Percentiles rank a stretch among this genome's conserved stretches.
Evolutionary conservation across 2,329 filamentous ascomycete genomes (phyloP).

Genomic region (Aspergillus candidus): DNA sequence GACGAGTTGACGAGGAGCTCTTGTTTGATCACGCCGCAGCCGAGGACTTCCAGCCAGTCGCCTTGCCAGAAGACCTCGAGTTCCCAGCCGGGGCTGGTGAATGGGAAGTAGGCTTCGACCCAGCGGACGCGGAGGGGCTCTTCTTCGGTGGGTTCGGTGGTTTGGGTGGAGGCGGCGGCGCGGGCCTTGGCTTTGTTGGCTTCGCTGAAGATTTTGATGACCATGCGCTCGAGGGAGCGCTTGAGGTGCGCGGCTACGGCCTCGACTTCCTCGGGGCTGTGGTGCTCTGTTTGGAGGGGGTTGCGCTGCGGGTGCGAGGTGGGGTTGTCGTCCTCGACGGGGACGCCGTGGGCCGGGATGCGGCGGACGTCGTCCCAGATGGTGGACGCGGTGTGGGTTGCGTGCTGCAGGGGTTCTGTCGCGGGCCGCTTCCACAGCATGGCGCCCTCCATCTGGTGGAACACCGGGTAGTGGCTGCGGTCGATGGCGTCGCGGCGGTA

Average conservation of each 20-base stretch:
- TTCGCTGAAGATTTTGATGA: slow-evolving; percentile 78
- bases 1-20: slow-evolving; percentile 70
- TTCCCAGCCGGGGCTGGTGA: slow-evolving; percentile 93
- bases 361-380: slow-evolving; percentile 65
- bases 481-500: slow-evolving; percentile 94
- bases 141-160: slow-evolving; percentile 17
- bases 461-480: slow-evolving; percentile 89
- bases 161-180: slow-evolving; percentile 50
- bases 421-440: slow-evolving; percentile 71
- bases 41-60: slow-evolving; percentile 92
- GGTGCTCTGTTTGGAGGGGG: slow-evolving; percentile 67
- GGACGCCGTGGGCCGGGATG: slow-evolving; percentile 67
- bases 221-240: slow-evolving; percentile 79
- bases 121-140: slow-evolving; percentile 82
- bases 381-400: slow-evolving; percentile 47
- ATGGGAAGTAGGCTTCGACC: slow-evolving; percentile 97
- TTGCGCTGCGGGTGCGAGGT: slow-evolving; percentile 72
- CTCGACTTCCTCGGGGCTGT: slow-evolving; percentile 70
- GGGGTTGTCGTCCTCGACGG: slow-evolving; percentile 78
- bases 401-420: slow-evolving; percentile 25
- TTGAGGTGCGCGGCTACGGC: slow-evolving; percentile 83
- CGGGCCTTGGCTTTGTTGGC: slow-evolving; percentile 60
- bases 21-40: slow-evolving; percentile 86
- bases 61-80: slow-evolving; percentile 91
- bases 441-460: slow-evolving; percentile 98